A percentile compares a stretch with the other conserved stretches of the same genome.
These are phyloP conservation scores for Colletotrichum sojae DNA, from an alignment of 2,329 filamentous ascomycete species.

Conservation along the genomic window DNA sequence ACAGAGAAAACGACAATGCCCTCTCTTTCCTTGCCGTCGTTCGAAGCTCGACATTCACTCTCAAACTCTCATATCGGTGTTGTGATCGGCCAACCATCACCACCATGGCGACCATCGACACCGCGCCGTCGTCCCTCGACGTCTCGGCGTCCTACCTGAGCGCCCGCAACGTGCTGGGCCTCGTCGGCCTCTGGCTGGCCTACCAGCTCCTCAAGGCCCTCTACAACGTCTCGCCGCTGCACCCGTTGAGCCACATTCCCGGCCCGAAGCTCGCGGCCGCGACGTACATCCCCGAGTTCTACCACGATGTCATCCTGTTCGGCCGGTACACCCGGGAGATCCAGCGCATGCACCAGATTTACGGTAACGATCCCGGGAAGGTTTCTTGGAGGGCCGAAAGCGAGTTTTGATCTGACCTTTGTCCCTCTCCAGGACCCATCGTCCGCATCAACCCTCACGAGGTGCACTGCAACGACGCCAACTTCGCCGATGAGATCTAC, in stretches of 20 bases:
- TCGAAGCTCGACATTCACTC: background rate
- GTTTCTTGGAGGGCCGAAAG: background rate
- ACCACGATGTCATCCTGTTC: conserved; percentile 52
- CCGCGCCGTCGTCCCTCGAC: conserved; percentile 11
- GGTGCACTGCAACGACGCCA: conserved; percentile 53
- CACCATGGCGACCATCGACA: conserved; percentile 31
- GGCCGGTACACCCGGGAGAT: conserved; percentile 54
- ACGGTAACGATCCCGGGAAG: conserved; percentile 46
- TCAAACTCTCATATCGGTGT: background rate
- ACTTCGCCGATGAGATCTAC: conserved; percentile 57
- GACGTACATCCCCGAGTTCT: conserved; percentile 55
- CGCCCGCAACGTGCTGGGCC: conserved; percentile 24
- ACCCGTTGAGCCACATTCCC: conserved; percentile 55
- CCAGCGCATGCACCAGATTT: conserved; percentile 53
- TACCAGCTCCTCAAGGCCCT: conserved; percentile 47
- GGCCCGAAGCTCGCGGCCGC: conserved; percentile 54
- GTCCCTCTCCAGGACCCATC: conserved; percentile 48
- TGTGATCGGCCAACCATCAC: background rate
- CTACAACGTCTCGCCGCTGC: conserved; percentile 57
- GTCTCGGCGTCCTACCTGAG: conserved; percentile 27
- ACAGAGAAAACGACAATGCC: conserved; percentile 18
- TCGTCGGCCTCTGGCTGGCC: conserved; percentile 46
- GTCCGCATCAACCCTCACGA: conserved; percentile 57
- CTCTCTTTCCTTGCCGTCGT: conserved; percentile 6
- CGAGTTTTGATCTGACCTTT: background rate